These are phyloP conservation scores for Dactylella cylindrospora DNA, from an alignment of 2,329 filamentous ascomycete genomes.

Conservation along the genomic window DNA sequence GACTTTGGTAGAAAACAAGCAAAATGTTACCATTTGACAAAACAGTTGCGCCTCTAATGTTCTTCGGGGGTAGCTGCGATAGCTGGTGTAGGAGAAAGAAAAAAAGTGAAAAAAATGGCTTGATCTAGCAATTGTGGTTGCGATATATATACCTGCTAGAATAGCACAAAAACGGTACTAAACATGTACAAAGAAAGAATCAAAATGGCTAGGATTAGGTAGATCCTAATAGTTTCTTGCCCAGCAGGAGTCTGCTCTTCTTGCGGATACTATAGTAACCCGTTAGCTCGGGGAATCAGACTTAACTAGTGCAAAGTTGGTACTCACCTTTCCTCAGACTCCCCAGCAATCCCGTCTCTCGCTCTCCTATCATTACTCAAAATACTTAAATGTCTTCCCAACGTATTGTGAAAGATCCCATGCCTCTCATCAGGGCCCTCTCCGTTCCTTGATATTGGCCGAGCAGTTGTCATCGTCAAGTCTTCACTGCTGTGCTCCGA, in stretches of 20 bases:
- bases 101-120: constrained; percentile 22
- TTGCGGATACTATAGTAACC: constrained; percentile 48
- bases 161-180: background rate
- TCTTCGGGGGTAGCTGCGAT: too few species aligned
- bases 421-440: constrained; percentile 39
- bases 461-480: constrained; percentile 20
- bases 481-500: constrained; percentile 27
- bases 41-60: too few species aligned
- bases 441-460: constrained; percentile 18
- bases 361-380: constrained; percentile 45
- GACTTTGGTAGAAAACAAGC: too few species aligned
- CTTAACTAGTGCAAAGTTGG: background rate
- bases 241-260: constrained; percentile 50
- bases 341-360: constrained; percentile 45
- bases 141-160: constrained; percentile 15
- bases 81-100: too few species aligned
- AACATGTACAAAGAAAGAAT: constrained; percentile 1
- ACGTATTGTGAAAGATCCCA: constrained; percentile 46
- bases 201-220: background rate
- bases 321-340: constrained; percentile 48
- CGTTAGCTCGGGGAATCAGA: constrained; percentile 11
- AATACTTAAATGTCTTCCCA: constrained; percentile 48
- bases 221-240: constrained; percentile 50
- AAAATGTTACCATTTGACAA: too few species aligned
- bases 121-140: background rate